Conservation (phyloP, 2,329 filamentous ascomycete genomes). For the Penicillium sp. region DNA sequence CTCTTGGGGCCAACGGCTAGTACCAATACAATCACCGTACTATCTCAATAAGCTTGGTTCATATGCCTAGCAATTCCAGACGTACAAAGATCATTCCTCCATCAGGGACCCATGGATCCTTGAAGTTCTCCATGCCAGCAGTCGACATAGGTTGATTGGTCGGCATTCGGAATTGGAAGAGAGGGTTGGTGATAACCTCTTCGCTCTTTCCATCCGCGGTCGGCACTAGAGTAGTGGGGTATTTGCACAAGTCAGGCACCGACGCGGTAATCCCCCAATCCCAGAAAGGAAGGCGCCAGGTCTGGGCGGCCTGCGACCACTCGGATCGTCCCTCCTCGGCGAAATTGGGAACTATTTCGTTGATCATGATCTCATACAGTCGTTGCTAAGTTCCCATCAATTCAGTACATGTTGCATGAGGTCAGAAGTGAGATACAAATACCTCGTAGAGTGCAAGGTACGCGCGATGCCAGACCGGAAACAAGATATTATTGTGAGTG, state of each 20-base stretch:
- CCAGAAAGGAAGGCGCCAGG: conserved; percentile 52
- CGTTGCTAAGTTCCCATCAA: conserved; percentile 33
- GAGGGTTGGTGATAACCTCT: conserved; percentile 44
- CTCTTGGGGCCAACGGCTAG: conserved; percentile 27
- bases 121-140: conserved; percentile 8
- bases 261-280: conserved; percentile 41
- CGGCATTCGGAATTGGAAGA: conserved; percentile 46
- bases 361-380: conserved; percentile 40
- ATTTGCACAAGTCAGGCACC: conserved; percentile 30
- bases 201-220: conserved; percentile 36
- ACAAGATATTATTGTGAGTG: conserved; percentile 71
- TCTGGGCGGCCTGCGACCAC: conserved; percentile 46
- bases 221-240: conserved; percentile 34
- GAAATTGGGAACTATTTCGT: no score
- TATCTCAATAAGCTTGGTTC: not conserved
- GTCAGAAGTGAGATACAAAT: not conserved
- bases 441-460: conserved; percentile 66
- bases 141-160: conserved; percentile 15
- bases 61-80: not conserved
- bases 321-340: conserved; percentile 37
- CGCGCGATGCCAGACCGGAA: conserved; percentile 80
- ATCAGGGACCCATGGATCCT: conserved; percentile 3
- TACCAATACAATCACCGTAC: conserved; percentile 19
- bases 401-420: not conserved
- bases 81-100: not conserved